phyloP scores from a whole-genome alignment of 495 filamentous ascomycete species.

The Polyplosphaeria fusca region DNA sequence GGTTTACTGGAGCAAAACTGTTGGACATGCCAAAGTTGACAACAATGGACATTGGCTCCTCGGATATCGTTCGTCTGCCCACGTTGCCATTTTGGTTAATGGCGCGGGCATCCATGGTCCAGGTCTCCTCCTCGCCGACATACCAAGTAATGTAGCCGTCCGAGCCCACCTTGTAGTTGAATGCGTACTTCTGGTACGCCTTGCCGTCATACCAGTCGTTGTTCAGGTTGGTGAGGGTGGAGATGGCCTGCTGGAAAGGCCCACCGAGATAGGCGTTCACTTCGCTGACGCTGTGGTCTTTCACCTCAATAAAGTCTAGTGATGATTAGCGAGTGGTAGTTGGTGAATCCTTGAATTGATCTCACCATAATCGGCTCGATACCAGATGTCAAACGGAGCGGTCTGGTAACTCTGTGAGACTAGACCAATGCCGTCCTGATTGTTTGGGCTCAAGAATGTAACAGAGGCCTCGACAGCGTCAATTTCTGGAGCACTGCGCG shows the following conservation, averaged over 20 bases:
- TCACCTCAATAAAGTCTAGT: conserved; percentile 60
- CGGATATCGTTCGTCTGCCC: conserved; percentile 63
- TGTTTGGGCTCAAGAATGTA: conserved; percentile 50
- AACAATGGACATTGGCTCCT: conserved; percentile 67
- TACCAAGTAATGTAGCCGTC: conserved; percentile 64
- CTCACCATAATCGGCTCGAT: conserved; percentile 66
- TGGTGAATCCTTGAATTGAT: not conserved
- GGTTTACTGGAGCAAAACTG: conserved; percentile 62
- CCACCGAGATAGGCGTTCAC: conserved; percentile 69
- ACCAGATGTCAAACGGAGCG: conserved; percentile 75
- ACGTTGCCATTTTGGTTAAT: conserved; percentile 72
- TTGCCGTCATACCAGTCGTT: conserved; percentile 74
- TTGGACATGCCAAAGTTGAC: conserved; percentile 73
- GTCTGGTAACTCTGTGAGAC: conserved; percentile 72
- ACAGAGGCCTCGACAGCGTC: conserved; percentile 72
- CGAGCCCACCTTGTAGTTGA: conserved; percentile 67
- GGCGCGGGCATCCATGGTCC: conserved; percentile 63
- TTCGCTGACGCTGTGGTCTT: conserved; percentile 55
- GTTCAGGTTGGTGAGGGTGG: conserved; percentile 68
- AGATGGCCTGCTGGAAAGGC: conserved; percentile 69
- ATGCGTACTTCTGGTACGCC: conserved; percentile 67
- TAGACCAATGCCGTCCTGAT: conserved; percentile 51
- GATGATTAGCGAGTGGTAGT: conserved; percentile 9
- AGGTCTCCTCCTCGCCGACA: conserved; percentile 62
- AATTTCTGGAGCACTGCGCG: conserved; percentile 71